Conservation (phyloP, 148 eudicot species). For the Dianthus caryophyllus region DNA sequence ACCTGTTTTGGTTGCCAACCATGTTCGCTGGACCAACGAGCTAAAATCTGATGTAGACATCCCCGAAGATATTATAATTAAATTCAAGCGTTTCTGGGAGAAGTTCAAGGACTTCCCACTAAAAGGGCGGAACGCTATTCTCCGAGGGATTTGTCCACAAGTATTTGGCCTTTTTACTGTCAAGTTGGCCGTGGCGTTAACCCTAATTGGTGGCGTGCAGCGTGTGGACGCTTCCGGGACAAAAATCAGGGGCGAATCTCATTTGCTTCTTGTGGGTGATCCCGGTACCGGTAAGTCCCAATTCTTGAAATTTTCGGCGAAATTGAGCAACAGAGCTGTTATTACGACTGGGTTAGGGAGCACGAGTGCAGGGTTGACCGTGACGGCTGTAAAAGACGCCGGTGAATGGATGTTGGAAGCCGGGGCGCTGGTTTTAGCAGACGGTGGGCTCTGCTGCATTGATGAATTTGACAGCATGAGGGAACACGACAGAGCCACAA, state of each 20-base stretch:
- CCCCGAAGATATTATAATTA: conserved; percentile 51
- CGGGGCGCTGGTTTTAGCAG: conserved; percentile 95
- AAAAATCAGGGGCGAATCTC: conserved; percentile 93
- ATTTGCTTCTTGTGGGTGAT: conserved; percentile 94
- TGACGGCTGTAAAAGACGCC: conserved; percentile 92
- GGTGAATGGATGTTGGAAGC: conserved; percentile 99
- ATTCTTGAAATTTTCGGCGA: conserved; percentile 82
- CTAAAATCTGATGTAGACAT: conserved; percentile 69
- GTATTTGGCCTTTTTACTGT: conserved; percentile 94
- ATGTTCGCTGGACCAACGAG: conserved; percentile 74
- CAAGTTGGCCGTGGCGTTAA: conserved; percentile 88
- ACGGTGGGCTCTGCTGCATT: conserved; percentile 96
- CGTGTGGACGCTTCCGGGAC: conserved; percentile 95
- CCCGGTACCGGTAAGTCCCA: conserved; percentile 97
- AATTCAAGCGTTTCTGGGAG: conserved; percentile 68
- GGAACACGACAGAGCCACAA: conserved; percentile 96
- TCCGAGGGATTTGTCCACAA: conserved; percentile 81
- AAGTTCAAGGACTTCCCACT: conserved; percentile 61
- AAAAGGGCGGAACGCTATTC: conserved; percentile 88
- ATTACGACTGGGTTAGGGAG: conserved; percentile 92
- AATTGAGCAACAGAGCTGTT: conserved; percentile 85
- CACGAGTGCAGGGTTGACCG: conserved; percentile 96
- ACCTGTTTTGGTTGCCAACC: conserved; percentile 79
- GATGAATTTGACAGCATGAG: conserved; percentile 98
- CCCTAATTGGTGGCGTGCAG: conserved; percentile 97